These are phyloP conservation scores for Priceomyces melissophilus DNA, from an alignment of 805 yeast genomes.

Conservation along the genomic window DNA sequence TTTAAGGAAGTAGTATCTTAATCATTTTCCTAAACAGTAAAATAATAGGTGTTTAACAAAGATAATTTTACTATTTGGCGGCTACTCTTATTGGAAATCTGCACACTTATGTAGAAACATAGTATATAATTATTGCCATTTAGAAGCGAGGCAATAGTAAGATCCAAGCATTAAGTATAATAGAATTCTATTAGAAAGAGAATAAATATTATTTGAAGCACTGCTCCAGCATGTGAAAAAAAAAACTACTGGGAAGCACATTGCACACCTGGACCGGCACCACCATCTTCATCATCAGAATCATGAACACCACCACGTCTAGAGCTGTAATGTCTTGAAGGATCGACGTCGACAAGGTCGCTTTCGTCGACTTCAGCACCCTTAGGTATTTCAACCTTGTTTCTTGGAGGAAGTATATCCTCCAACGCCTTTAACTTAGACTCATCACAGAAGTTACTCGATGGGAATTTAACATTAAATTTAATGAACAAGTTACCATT, in stretches of 20 bases:
- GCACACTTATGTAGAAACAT: too few relatives aligned
- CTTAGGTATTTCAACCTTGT: slow-evolving; percentile 56
- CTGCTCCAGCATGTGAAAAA: not conserved
- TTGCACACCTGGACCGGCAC: slow-evolving; percentile 72
- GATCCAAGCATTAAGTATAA: too few relatives aligned
- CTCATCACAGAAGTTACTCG: slow-evolving; percentile 65
- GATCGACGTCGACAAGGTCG: slow-evolving; percentile 64
- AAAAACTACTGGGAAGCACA: slow-evolving; percentile 81
- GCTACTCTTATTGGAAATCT: too few relatives aligned
- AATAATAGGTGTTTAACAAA: not conserved
- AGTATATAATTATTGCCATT: too few relatives aligned
- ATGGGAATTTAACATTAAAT: slow-evolving; percentile 89
- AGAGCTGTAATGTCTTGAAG: slow-evolving; percentile 50
- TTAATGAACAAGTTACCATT: slow-evolving; percentile 82
- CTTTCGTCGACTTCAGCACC: slow-evolving; percentile 80
- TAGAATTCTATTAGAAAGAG: too few relatives aligned
- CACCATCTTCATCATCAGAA: slow-evolving; percentile 45
- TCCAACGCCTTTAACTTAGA: slow-evolving; percentile 73
- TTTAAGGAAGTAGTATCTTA: too few relatives aligned
- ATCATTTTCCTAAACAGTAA: slow-evolving; percentile 3
- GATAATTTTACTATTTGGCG: too few relatives aligned
- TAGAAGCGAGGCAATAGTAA: too few relatives aligned
- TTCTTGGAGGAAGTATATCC: slow-evolving; percentile 75
- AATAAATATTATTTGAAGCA: slow-evolving; percentile 2
- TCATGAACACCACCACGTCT: slow-evolving; percentile 43